Conservation (phyloP, 306 rosid genomes). For the Dalbergia oliveri region DNA sequence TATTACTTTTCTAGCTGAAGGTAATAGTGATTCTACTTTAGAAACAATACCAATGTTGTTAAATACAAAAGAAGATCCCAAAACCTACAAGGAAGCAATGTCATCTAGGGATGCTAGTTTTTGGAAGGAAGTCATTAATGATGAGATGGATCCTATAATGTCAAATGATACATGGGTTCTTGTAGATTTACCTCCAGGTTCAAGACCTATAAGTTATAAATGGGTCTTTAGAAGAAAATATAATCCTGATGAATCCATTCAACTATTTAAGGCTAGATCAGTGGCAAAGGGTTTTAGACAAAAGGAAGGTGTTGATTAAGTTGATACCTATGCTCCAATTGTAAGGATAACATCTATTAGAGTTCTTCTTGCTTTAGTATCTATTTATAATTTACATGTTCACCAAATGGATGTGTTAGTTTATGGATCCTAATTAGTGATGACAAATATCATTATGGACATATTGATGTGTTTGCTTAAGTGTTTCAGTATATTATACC, state of each 20-base stretch:
- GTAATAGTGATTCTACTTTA: not conserved
- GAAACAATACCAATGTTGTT: not conserved
- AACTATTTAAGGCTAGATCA: no score
- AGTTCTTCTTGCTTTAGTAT: not conserved
- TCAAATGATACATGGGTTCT: not conserved
- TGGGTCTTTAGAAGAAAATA: not conserved
- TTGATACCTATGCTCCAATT: not conserved
- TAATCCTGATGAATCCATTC: no score
- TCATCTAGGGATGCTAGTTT: not conserved
- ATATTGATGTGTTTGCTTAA: no score
- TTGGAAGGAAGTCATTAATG: not conserved
- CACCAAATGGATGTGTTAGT: not conserved
- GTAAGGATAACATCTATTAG: not conserved
- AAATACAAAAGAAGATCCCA: not conserved
- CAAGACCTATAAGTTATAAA: not conserved
- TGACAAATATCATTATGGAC: no score
- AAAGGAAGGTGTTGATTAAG: not conserved
- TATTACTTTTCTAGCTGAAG: not conserved
- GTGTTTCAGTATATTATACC: no score
- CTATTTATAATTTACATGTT: not conserved
- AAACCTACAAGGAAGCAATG: not conserved
- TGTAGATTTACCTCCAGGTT: not conserved
- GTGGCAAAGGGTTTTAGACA: no score
- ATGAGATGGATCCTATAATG: not conserved
- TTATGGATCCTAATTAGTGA: no score